Evolutionary conservation across 257 asterid genomes (phyloP), one percentile per base, ranked within the genome.

Genomic region (Fraxinus quadrangulata): DNA sequence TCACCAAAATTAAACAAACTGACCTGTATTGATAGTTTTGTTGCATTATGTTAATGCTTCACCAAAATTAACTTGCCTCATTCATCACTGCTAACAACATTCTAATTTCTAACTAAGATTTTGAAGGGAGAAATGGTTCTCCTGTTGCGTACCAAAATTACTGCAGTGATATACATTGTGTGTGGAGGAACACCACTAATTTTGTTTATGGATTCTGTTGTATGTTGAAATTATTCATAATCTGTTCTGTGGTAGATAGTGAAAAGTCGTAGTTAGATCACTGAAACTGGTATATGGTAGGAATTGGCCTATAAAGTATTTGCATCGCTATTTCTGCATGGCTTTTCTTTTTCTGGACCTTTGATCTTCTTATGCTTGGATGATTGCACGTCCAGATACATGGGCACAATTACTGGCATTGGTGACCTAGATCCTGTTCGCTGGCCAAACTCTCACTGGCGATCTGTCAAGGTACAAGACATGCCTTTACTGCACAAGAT

Each of bases 381-480:
- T 70, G 66, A 36, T 77, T 76, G 66, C 65, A 31, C 59, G 59
- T 79, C 78, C 90, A 94, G 99, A 82, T 94, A 94, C 82, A 94
- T 94, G 99, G 99, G 99, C 26, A 94, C 99, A 4, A 90, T 94
- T 74, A 94, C 99, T 74, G 99, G 97, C 59, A 91, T 94, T 74
- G 92, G 97, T n/a, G 99, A 92, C 88, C 84, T 91, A 69, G 99
- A 94, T 83, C 84, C 94, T 63, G 97, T 88, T 79, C 97, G 99
- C 77, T 94, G 99, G 99, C 84, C 90, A 33, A 94, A 92, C 73
- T 94, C 99, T 78, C 97, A 94, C 84, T 94, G 99, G 99, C 92
- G 98, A 51, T 94, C 99, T 70, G 97, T 92, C 56, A 94, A 94
- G 97, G 99, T 94, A 81, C 79, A 67, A 34, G 21, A 7, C 63